Percentiles rank a stretch among this genome's conserved stretches.
These are phyloP conservation scores for Trichoderma reesei DNA, from an alignment of 495 filamentous ascomycete species.

Conservation along the genomic window DNA sequence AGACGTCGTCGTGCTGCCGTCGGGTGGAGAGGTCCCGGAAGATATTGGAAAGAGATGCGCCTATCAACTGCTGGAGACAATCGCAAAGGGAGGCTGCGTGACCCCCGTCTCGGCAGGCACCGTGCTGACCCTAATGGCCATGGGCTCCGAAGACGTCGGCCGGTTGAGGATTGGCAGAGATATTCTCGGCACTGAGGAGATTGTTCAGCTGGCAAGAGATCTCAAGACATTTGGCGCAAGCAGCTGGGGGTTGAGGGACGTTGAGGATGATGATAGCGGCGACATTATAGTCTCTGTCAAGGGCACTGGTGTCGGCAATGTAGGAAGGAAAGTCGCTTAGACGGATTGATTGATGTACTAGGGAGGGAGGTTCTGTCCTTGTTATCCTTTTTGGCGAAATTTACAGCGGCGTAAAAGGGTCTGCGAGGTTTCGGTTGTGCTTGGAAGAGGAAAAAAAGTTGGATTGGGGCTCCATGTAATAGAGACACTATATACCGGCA, in stretches of 20 bases:
- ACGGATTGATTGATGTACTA: not conserved
- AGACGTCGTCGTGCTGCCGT: slow-evolving; percentile 71
- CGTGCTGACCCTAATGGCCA: slow-evolving; percentile 84
- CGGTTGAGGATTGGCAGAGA: slow-evolving; percentile 55
- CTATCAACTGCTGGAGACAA: slow-evolving; percentile 74
- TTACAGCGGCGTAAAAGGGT: not conserved
- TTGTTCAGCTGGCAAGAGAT: slow-evolving; percentile 73
- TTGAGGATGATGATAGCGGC: slow-evolving; percentile 51
- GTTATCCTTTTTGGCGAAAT: not conserved
- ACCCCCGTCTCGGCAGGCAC: slow-evolving; percentile 56
- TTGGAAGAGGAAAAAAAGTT: not conserved
- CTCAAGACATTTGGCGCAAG: slow-evolving; percentile 73
- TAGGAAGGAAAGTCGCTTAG: slow-evolving; percentile 83
- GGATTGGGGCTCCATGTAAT: not conserved
- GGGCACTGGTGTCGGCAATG: slow-evolving; percentile 88
- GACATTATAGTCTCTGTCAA: slow-evolving; percentile 86
- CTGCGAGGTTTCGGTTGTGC: not conserved
- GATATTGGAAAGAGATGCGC: slow-evolving; percentile 83
- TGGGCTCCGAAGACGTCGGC: slow-evolving; percentile 66
- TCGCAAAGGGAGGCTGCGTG: slow-evolving; percentile 75
- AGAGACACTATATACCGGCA: not conserved
- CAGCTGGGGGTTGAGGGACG: slow-evolving; percentile 79
- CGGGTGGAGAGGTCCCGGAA: slow-evolving; percentile 75
- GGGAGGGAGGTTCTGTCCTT: not conserved
- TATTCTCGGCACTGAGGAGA: slow-evolving; percentile 66